These are phyloP conservation scores for Alternaria conjuncta DNA, from an alignment of 2,329 filamentous ascomycete genomes.

Conservation along the genomic window DNA sequence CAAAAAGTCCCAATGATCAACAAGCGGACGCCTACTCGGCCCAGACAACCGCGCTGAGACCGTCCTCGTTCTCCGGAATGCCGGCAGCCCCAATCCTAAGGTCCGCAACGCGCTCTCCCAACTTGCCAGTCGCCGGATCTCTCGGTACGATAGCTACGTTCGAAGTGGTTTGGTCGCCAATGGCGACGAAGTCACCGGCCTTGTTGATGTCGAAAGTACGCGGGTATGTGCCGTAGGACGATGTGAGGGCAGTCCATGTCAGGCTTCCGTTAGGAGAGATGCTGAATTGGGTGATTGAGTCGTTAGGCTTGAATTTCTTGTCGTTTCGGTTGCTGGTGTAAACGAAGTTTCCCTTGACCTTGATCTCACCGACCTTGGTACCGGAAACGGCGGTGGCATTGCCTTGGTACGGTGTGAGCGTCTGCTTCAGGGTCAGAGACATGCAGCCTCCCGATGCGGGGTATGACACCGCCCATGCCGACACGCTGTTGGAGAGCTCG, in stretches of 20 bases:
- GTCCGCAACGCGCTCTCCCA: slow-evolving; percentile 32
- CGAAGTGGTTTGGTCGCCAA: slow-evolving; percentile 41
- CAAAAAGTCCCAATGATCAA: not conserved
- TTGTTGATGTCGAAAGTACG: slow-evolving; percentile 46
- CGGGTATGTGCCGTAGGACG: slow-evolving; percentile 42
- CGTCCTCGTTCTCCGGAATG: slow-evolving; percentile 40
- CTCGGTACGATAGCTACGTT: slow-evolving; percentile 43
- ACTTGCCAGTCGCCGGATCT: slow-evolving; percentile 34
- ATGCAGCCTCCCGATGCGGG: slow-evolving; percentile 37
- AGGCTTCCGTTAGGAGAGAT: slow-evolving; percentile 38
- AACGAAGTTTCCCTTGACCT: slow-evolving; percentile 42
- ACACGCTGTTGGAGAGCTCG: slow-evolving; percentile 43
- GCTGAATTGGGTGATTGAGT: slow-evolving; percentile 44
- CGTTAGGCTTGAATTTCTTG: slow-evolving; percentile 42
- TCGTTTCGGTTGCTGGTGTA: slow-evolving; percentile 48
- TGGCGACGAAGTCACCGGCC: slow-evolving; percentile 38
- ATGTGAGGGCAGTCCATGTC: slow-evolving; percentile 36
- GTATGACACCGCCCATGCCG: slow-evolving; percentile 40
- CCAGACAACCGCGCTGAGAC: slow-evolving; percentile 45
- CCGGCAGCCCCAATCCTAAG: slow-evolving; percentile 35
- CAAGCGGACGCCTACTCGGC: slow-evolving; percentile 28
- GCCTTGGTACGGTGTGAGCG: slow-evolving; percentile 40
- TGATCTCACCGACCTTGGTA: slow-evolving; percentile 44
- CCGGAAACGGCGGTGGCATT: slow-evolving; percentile 34
- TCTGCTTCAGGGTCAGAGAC: slow-evolving; percentile 38